Evolutionary conservation across 495 filamentous ascomycete genomes (phyloP).

Genomic region (Lepraria neglecta): DNA sequence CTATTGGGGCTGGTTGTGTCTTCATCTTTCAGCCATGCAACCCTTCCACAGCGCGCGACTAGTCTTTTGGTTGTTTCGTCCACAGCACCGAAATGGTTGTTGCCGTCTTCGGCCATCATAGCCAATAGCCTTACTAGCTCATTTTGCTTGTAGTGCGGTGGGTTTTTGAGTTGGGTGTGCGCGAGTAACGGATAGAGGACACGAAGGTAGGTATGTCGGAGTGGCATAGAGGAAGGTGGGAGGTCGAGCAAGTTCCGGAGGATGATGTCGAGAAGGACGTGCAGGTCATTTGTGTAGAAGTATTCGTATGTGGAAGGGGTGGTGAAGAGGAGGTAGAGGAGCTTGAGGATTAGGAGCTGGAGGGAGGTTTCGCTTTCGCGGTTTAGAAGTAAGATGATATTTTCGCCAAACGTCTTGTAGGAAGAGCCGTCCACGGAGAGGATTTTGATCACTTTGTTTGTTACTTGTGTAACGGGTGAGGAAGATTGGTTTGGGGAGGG

Average conservation of each 20-base stretch:
- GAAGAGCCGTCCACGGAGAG: constrained; percentile 68
- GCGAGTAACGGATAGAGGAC: constrained; percentile 85
- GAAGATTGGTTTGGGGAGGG: constrained; percentile 38
- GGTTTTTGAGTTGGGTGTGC: constrained; percentile 79
- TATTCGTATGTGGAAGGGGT: constrained; percentile 89
- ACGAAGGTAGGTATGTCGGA: constrained; percentile 96
- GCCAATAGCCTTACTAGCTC: constrained; percentile 70
- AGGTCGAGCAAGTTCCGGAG: constrained; percentile 93
- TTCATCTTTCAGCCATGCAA: constrained; percentile 67
- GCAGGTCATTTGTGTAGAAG: constrained; percentile 96
- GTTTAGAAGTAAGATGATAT: constrained; percentile 93
- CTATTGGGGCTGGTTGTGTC: constrained; percentile 32
- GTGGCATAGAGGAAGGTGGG: constrained; percentile 66
- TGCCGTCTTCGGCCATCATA: constrained; percentile 49
- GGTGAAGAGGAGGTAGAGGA: constrained; percentile 90
- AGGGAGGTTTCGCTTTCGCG: constrained; percentile 90
- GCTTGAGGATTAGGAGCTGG: constrained; percentile 89
- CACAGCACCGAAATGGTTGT: constrained; percentile 76
- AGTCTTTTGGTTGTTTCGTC: constrained; percentile 86
- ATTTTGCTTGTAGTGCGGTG: constrained; percentile 87
- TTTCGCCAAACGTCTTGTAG: constrained; percentile 95
- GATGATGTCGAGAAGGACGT: constrained; percentile 90
- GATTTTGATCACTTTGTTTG: constrained; percentile 88
- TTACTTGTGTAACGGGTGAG: constrained; percentile 48
- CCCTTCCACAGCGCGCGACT: constrained; percentile 70